A percentile compares a stretch with the other conserved stretches of the same genome.
phyloP scores from a whole-genome alignment of 1,284 basidiomycete genomes.

The Vanrija humicola region DNA sequence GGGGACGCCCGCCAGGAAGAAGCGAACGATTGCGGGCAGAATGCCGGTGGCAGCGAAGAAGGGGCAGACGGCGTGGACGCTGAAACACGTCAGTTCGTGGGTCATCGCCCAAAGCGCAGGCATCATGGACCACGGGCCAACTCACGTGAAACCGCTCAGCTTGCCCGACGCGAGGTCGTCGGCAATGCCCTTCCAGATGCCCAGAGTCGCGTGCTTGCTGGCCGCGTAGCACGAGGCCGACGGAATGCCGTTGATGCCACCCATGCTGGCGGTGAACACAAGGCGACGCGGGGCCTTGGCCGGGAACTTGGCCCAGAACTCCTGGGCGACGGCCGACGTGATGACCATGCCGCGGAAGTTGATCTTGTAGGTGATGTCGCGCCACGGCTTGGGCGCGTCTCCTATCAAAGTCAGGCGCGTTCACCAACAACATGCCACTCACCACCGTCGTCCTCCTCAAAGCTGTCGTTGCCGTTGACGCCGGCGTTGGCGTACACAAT shows the following conservation, averaged over 20 bases:
- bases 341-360: conserved; percentile 20
- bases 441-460: conserved; percentile 21
- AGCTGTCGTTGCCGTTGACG: conserved; percentile 13
- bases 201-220: conserved; percentile 23
- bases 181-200: conserved; percentile 19
- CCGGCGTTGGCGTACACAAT: conserved; percentile 29
- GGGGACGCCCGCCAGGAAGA: conserved; percentile 12
- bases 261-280: conserved; percentile 23
- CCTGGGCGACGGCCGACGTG: conserved; percentile 16
- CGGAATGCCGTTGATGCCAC: conserved; percentile 19
- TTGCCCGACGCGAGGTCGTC: conserved; percentile 5
- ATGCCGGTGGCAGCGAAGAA: conserved; percentile 19
- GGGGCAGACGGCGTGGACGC: conserved; percentile 26
- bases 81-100: neutral
- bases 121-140: neutral
- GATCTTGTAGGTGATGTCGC: conserved; percentile 16
- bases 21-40: neutral
- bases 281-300: conserved; percentile 2
- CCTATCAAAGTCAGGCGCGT: neutral
- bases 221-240: conserved; percentile 14
- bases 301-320: conserved; percentile 9
- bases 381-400: conserved; percentile 2
- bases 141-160: conserved; percentile 17
- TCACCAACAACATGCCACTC: neutral
- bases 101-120: no score